Evolutionary conservation across 257 asterid genomes (phyloP), one percentile per base, ranked within the genome.

Genomic region (Galeopsis tetrahit): DNA sequence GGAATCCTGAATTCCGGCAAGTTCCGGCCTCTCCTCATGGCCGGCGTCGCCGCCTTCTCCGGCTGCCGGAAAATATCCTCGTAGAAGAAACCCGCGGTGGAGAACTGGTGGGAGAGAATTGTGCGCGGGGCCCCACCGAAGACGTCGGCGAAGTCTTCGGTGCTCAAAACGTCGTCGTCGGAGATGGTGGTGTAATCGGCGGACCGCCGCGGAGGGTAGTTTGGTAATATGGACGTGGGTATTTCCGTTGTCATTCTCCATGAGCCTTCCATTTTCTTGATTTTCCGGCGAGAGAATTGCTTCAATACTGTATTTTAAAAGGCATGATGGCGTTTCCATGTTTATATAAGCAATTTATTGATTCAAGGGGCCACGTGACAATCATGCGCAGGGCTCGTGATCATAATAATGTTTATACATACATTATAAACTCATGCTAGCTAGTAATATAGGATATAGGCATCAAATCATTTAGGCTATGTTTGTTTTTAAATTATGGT

Each of bases 91-190:
- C 73, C 68, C 14, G 70, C 13, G 32, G 75, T 28, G 36, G 90
- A 72, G 69, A 82, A 76, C 21, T 76, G 84, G 77, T 86, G 87
- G 9, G 85, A 77, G 74, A 85, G 80, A 33, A 88, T 80, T 0
- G 86, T 83, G 7, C 86, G 79, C 1, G 96, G 96, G 10, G 95
- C 90, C 1, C 96, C 95, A 5, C 97, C 97, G 36, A 88, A 90
- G 6, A 90, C 93, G 77, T 90, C 95, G 75, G 85, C 75, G 82
- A 84, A 90, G 69, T 85, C 87, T 9, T 86, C 85, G 5, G 90
- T 79, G 63, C 60, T 75, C 33, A 80, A 39, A 4, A 65, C n/a
- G 71, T 78, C 81, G 78, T 72, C 39, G 42, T 10, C 83, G 86
- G 85, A 53, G 75, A 68, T 4, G 40, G 63, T 11, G 71, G 72